Evolutionary conservation across 1,139 yeast species (phyloP).

Genomic region (Debaryomycetaceae sp.): DNA sequence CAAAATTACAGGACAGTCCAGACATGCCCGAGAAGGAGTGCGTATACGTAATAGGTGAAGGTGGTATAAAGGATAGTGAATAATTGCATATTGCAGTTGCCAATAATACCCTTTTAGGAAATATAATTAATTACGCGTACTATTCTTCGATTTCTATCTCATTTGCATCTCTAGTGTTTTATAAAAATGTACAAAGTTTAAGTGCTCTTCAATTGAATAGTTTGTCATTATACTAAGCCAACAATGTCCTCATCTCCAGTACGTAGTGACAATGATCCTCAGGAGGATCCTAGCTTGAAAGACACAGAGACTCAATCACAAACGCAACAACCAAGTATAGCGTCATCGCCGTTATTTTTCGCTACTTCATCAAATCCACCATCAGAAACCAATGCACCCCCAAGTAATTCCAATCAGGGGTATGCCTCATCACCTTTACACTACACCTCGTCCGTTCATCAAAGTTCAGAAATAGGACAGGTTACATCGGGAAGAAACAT

Average conservation of each 20-base stretch:
- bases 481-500: constrained; percentile 13
- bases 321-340: constrained; percentile 37
- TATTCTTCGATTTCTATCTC: constrained; percentile 1
- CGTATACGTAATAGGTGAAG: constrained; percentile 49
- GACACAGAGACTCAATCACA: constrained; percentile 37
- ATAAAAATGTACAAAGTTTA: not conserved
- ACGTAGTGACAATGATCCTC: constrained; percentile 23
- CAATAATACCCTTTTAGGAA: constrained; percentile 19
- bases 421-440: constrained; percentile 45
- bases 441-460: constrained; percentile 42
- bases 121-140: constrained; percentile 15
- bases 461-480: constrained; percentile 28
- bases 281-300: constrained; percentile 19
- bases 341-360: constrained; percentile 67
- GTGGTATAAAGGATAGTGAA: constrained; percentile 49
- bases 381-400: constrained; percentile 27
- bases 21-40: constrained; percentile 61
- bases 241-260: constrained; percentile 30
- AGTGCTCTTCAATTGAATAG: not conserved
- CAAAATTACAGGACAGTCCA: constrained; percentile 60
- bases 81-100: constrained; percentile 2
- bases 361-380: constrained; percentile 50
- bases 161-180: not conserved
- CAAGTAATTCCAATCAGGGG: constrained; percentile 17
- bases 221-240: not conserved